Base-by-base conservation (phyloP, 768 basidiomycete genomes). In the Naematelia aurantialba region DNA sequence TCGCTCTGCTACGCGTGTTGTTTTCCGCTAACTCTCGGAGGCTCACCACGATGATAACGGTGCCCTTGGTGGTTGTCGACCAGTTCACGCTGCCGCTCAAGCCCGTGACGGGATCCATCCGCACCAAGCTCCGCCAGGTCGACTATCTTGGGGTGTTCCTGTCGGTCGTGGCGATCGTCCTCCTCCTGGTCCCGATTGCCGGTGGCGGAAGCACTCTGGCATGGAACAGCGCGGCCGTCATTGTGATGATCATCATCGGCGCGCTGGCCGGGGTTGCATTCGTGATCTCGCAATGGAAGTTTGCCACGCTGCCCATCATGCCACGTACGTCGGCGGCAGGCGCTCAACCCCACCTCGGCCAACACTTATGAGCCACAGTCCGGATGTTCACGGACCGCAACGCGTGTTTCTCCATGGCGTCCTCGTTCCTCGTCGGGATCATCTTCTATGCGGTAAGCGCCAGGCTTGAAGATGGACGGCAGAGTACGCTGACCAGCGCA, bases 341-440 rank as follows among this genome's bases (percentile, higher is more conserved):
- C 19, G 12, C 42, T 12, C 19, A 44, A 44, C 19, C 42, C 42
- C 42, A 19, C 42, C 42, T 44, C 19, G 42, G 12, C 42, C 42
- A 12, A 44, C 22, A 60, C 14, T 29, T 68, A 58, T 69, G 25
- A 54, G 68, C 56, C 30, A 14, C 19, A 1, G 1, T 0, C 8
- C 25, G 14, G 5, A 5, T 14, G 0, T 8, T 24, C 26, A 10
- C 13, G 0, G n/a, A 45, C 21, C 1, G n/a, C n/a, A n/a, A 2
- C 24, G 5, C 2, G 17, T 30, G 24, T 31, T n/a, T 70, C 4
- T 22, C 71, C 12, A 45, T 74, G 34, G 31, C 60, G 3, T 69
- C 71, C 52, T 69, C 72, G 12, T 71, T 52, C 46, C 59, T 71
- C 34, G 68, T 74, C 5, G 72, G 72, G 14, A 62, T 66, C 21